Evolutionary conservation across 2,329 filamentous ascomycete species (phyloP).

Genomic region (Stenocarpella maydis): DNA sequence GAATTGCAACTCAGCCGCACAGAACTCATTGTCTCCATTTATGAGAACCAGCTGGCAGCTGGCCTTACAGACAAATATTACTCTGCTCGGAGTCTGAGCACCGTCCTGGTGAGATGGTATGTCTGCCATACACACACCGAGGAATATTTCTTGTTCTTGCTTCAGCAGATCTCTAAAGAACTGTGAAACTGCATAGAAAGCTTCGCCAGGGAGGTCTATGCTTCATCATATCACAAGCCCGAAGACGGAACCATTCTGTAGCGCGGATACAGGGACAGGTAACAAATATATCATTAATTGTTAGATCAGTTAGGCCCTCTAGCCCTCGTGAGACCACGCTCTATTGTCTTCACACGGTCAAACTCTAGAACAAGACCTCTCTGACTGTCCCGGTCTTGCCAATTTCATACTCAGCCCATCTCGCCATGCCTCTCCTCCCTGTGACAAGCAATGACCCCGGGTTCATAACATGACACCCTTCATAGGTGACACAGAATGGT

Average conservation of each 20-base stretch:
- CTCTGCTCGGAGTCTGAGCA: too few species aligned
- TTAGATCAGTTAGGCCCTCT: not conserved
- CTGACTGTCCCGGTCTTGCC: conserved; percentile 68
- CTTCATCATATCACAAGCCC: not conserved
- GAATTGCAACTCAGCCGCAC: too few species aligned
- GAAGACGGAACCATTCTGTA: not conserved
- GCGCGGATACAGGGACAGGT: not conserved
- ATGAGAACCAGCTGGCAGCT: too few species aligned
- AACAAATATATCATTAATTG: conserved; percentile 12
- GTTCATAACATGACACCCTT: conserved; percentile 96
- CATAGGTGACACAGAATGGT: conserved; percentile 88
- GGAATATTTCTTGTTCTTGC: too few species aligned
- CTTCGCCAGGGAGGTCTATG: too few species aligned
- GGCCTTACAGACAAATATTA: too few species aligned
- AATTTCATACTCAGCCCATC: conserved; percentile 90
- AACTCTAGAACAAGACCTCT: conserved; percentile 65
- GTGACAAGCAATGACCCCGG: conserved; percentile 79
- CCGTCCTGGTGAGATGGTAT: too few species aligned
- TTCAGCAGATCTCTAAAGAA: too few species aligned
- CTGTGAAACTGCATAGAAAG: not conserved
- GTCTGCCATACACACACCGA: too few species aligned
- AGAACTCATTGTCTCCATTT: too few species aligned
- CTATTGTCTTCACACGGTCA: not conserved
- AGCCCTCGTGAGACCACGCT: too few species aligned
- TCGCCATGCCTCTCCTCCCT: conserved; percentile 72